A percentile compares a stretch with the other conserved stretches of the same genome.
Evolutionary conservation across 345 rosid species (phyloP).

Genomic region (Salix caprea): DNA sequence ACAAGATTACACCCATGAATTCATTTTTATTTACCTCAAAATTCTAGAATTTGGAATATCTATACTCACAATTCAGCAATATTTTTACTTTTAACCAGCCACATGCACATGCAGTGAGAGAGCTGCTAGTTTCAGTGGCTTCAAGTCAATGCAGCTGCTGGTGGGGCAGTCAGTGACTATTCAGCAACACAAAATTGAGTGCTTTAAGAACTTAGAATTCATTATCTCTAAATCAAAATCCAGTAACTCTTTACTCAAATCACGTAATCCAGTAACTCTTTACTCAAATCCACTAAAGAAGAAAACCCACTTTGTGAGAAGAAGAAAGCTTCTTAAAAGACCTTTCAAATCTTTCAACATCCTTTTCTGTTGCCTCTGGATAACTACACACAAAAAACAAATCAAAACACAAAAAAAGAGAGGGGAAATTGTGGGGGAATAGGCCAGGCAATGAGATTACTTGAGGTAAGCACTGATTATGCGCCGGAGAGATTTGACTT

Average conservation of each 20-base stretch:
- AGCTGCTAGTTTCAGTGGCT: background rate
- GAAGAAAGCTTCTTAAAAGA: conserved; percentile 69
- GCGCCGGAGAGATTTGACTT: conserved; percentile 90
- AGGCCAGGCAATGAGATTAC: conserved; percentile 24
- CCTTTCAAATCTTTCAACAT: conserved; percentile 74
- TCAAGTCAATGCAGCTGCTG: background rate
- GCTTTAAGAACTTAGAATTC: no score
- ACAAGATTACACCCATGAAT: no score
- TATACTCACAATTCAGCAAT: background rate
- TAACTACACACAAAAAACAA: conserved; percentile 40
- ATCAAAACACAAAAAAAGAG: background rate
- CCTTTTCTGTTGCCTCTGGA: conserved; percentile 85
- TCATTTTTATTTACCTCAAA: no score
- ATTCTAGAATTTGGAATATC: background rate
- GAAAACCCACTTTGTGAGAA: conserved; percentile 55
- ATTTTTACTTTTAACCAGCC: background rate
- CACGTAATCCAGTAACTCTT: background rate
- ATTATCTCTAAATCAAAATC: background rate
- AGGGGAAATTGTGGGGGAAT: background rate
- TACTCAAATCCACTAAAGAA: background rate
- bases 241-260: background rate
- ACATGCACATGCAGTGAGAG: no score
- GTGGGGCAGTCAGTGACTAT: background rate
- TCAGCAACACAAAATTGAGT: background rate
- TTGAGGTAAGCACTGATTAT: conserved; percentile 94